A percentile compares a stretch with the other conserved stretches of the same genome.
Evolutionary conservation across 2,329 filamentous ascomycete species (phyloP).

Genomic region (Knoxdaviesia capensis): DNA sequence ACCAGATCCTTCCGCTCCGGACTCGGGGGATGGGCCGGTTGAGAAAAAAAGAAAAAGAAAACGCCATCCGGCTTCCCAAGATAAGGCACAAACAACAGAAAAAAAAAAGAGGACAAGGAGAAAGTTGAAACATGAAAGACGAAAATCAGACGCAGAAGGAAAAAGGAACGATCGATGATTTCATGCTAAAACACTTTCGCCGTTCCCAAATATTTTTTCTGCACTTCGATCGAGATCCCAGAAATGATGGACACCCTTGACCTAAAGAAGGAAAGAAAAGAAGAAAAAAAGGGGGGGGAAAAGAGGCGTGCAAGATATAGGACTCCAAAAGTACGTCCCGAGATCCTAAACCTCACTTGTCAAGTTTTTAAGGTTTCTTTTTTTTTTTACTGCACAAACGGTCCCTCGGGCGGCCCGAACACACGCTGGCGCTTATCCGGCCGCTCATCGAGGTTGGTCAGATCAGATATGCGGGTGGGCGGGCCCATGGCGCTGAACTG

Average conservation of each 20-base stretch:
- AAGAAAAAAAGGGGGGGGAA: not conserved
- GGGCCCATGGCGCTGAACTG: no score
- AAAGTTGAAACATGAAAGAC: not conserved
- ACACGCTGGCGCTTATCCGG: slow-evolving; percentile 4
- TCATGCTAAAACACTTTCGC: no score
- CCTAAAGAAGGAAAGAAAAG: not conserved
- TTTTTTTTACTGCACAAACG: not conserved
- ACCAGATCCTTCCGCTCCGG: no score
- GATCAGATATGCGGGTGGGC: no score
- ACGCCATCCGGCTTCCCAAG: not conserved
- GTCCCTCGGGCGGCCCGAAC: slow-evolving; percentile 2
- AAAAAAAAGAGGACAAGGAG: not conserved
- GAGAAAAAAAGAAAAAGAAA: not conserved
- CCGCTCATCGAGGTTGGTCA: slow-evolving; percentile 1
- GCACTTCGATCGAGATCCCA: no score
- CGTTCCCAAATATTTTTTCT: no score
- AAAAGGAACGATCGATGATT: not conserved
- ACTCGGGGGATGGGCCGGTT: not conserved
- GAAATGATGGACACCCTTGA: not conserved
- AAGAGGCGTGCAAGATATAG: no score
- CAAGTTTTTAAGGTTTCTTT: not conserved
- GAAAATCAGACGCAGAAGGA: not conserved
- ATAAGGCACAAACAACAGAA: not conserved
- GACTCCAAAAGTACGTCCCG: not conserved
- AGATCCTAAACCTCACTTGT: not conserved